Evolutionary conservation across 495 filamentous ascomycete genomes (phyloP), one percentile per base, ranked within the genome.

Genomic region (Usnea hakonensis): DNA sequence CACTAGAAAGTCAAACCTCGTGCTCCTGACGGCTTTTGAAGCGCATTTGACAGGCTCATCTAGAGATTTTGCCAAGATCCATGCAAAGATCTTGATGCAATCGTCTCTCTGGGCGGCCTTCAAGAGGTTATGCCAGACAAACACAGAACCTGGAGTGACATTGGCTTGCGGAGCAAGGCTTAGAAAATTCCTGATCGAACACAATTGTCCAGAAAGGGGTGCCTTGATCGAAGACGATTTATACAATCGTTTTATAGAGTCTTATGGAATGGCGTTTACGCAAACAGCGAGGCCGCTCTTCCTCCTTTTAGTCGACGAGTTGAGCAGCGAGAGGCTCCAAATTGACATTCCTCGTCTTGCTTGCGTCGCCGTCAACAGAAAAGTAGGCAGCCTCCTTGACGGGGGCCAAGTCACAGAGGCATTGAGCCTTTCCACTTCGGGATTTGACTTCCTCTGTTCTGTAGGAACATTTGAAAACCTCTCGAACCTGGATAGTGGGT

Each of bases 51-150:
- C 33, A 11, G 56, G 56, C 7, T 23, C 56, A 8, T 43, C 30
- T 9, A 30, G 21, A 26, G 66, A 82, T 44, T 74, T 77, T 16
- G 74, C 76, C 11, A 76, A 73, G 6, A 81, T 75, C 2, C 74
- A 78, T 36, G 72, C 79, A 1, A 74, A 76, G 37, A 67, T 70
- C 41, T 72, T 83, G 35, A 76, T 75, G 57, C 73, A 81, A 28
- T 77, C 81, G 32, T 81, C 78, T 0, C 74, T 83, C 2, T 83
- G 83, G 62, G 78, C 81, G 67, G 68, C 76, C n/a, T 86, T 85
- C 73, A 75, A 78, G 57, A 64, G 55, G 14, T 38, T 60, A 1
- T 63, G 58, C 6, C 69, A 71, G 28, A 71, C 65, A 68, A 75
- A 71, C 68, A 71, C 63, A 57, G 75, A 80, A 48, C 75, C 80